Percentiles rank a stretch among this genome's conserved stretches.
phyloP scores from a whole-genome alignment of 352 stramenopile species.

The Phytophthora macrochlamydospora region DNA sequence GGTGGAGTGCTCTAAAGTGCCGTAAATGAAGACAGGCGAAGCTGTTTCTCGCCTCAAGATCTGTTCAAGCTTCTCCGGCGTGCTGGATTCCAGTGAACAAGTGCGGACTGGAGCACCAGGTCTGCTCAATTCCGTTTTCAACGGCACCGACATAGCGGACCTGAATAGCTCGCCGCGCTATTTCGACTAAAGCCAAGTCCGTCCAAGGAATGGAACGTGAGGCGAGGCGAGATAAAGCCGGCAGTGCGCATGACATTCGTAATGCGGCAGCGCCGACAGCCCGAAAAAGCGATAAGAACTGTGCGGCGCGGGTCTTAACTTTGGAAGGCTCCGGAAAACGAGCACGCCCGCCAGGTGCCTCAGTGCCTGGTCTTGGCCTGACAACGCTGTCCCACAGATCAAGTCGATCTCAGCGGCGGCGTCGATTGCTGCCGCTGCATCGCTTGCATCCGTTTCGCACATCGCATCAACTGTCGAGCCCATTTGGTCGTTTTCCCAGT shows the following conservation, averaged over 20 bases:
- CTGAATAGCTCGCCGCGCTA: conserved; percentile 1
- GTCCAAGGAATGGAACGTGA: neutral
- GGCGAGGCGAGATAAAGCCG: conserved; percentile 27
- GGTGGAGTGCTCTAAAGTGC: conserved; percentile 3
- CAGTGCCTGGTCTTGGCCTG: conserved; percentile 19
- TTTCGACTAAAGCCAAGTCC: conserved; percentile 4
- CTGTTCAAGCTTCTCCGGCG: neutral
- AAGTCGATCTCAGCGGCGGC: neutral
- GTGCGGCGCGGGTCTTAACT: conserved; percentile 27
- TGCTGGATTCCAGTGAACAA: neutral
- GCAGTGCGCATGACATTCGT: conserved; percentile 12
- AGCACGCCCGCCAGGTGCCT: conserved; percentile 1
- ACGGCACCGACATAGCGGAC: neutral
- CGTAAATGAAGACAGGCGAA: conserved; percentile 19
- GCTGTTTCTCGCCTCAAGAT: conserved; percentile 12
- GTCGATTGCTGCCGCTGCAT: neutral
- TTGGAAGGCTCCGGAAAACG: conserved; percentile 23
- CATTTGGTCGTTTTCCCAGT: conserved; percentile 3
- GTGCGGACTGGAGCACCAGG: no score
- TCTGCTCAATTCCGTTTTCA: neutral
- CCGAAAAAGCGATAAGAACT: conserved; percentile 38
- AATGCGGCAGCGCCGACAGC: conserved; percentile 11
- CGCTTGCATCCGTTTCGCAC: conserved; percentile 26
- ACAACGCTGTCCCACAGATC: conserved; percentile 10
- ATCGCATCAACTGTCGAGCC: conserved; percentile 13